Conservation (phyloP, 805 yeast genomes). For the Cyberlindnera maritima region DNA sequence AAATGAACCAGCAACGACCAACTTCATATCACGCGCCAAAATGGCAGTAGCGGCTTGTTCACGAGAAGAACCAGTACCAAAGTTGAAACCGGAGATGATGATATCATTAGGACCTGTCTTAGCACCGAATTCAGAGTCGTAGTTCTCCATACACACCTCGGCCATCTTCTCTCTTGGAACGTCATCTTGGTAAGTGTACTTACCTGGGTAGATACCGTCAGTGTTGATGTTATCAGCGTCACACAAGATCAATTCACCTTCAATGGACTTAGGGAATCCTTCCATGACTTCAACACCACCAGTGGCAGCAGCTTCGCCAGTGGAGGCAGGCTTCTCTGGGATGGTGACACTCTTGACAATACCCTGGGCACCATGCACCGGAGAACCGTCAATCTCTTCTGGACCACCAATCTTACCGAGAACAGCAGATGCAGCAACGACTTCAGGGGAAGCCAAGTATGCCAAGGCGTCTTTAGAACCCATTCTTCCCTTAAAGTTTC, state of each 20-base stretch:
- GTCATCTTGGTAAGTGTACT: conserved; percentile 98
- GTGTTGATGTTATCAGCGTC: conserved; percentile 97
- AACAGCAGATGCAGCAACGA: conserved; percentile 98
- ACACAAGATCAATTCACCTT: conserved; percentile 91
- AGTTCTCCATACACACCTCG: conserved; percentile 98
- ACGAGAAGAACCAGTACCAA: conserved; percentile 98
- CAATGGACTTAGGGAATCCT: conserved; percentile 87
- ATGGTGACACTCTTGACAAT: conserved; percentile 38
- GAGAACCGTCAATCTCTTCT: conserved; percentile 70
- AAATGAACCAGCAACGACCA: conserved; percentile 95
- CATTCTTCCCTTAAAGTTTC: conserved; percentile 99
- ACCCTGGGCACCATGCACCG: conserved; percentile 48
- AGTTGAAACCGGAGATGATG: conserved; percentile 87
- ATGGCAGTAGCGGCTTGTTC: conserved; percentile 99
- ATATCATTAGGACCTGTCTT: conserved; percentile 89
- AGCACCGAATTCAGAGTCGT: conserved; percentile 81
- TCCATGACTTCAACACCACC: conserved; percentile 70
- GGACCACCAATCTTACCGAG: conserved; percentile 92
- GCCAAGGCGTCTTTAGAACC: conserved; percentile 97
- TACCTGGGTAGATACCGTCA: conserved; percentile 98
- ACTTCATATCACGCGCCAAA: conserved; percentile 86
- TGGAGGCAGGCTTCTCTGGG: conserved; percentile 25
- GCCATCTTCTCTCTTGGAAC: conserved; percentile 96
- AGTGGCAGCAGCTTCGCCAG: conserved; percentile 24
- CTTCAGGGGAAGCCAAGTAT: conserved; percentile 94